These are phyloP conservation scores for Cryptococcus sp. DNA, from an alignment of 1,284 basidiomycete species.

Conservation along the genomic window DNA sequence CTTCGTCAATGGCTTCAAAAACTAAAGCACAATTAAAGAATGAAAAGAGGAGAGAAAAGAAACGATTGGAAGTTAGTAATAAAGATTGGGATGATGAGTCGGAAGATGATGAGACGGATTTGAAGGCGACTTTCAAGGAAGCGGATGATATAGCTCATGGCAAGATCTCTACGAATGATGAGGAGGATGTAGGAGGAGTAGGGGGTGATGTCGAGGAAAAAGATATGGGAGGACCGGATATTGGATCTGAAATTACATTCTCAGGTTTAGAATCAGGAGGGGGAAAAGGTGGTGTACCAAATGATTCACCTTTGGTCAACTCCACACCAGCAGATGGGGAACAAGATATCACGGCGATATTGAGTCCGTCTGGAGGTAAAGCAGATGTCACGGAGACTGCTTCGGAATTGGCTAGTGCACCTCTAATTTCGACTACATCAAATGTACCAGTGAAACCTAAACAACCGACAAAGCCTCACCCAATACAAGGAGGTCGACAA, in stretches of 20 bases:
- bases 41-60: conserved; percentile 51
- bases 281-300: not conserved
- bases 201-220: conserved; percentile 5
- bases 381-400: not conserved
- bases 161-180: not conserved
- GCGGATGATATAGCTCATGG: conserved; percentile 7
- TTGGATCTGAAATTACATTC: not conserved
- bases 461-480: conserved; percentile 19
- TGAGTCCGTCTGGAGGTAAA: conserved; percentile 10
- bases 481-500: conserved; percentile 33
- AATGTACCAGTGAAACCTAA: not conserved
- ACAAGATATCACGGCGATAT: conserved; percentile 1
- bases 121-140: conserved; percentile 23
- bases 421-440: not conserved
- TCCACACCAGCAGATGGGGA: not conserved
- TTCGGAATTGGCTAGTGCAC: not conserved
- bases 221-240: too few relatives aligned
- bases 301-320: not conserved
- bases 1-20: conserved; percentile 10
- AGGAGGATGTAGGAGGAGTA: not conserved
- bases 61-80: conserved; percentile 5
- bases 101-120: conserved; percentile 24
- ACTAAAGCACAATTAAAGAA: conserved; percentile 68
- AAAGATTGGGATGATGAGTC: conserved; percentile 28
- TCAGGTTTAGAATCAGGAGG: not conserved